Conservation (phyloP, 192 early-diverging fungal species). For the Coemansia sp. region DNA sequence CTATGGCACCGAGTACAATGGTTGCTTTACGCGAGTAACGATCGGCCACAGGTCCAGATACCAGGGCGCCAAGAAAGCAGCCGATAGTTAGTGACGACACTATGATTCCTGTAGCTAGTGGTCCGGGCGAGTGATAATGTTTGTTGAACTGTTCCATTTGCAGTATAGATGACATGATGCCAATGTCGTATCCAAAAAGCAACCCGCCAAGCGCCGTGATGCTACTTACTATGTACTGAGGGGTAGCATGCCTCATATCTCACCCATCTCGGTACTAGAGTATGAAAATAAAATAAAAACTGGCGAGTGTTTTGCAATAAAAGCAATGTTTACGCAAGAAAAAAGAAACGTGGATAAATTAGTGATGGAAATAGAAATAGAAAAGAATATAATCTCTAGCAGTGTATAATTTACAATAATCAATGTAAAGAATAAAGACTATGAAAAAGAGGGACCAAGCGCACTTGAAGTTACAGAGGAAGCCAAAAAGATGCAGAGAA, state of each 20-base stretch:
- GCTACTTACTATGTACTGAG: conserved; percentile 33
- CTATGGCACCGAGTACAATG: conserved; percentile 58
- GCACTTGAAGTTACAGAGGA: too few species aligned
- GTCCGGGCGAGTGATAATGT: conserved; percentile 55
- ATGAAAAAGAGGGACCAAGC: too few species aligned
- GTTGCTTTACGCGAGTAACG: conserved; percentile 62
- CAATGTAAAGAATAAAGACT: too few species aligned
- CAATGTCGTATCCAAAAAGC: conserved; percentile 76
- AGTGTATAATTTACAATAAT: too few species aligned
- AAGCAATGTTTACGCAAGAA: too few species aligned
- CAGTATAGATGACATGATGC: conserved; percentile 65
- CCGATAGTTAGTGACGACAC: conserved; percentile 66
- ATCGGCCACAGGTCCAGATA: conserved; percentile 67
- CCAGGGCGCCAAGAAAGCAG: conserved; percentile 69
- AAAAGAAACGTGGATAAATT: too few species aligned
- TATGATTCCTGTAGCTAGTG: conserved; percentile 59
- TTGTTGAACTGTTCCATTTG: conserved; percentile 59
- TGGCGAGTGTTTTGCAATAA: too few species aligned
- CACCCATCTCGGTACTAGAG: too few species aligned
- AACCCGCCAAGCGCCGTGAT: conserved; percentile 64
- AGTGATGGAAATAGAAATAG: too few species aligned
- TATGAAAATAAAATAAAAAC: too few species aligned
- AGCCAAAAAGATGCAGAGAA: too few species aligned
- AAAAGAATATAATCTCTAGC: too few species aligned
- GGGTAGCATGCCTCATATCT: conserved; percentile 15